A percentile compares a stretch with the other conserved stretches of the same genome.
These are phyloP conservation scores for Suillus lakei DNA, from an alignment of 768 basidiomycete genomes.

Conservation along the genomic window DNA sequence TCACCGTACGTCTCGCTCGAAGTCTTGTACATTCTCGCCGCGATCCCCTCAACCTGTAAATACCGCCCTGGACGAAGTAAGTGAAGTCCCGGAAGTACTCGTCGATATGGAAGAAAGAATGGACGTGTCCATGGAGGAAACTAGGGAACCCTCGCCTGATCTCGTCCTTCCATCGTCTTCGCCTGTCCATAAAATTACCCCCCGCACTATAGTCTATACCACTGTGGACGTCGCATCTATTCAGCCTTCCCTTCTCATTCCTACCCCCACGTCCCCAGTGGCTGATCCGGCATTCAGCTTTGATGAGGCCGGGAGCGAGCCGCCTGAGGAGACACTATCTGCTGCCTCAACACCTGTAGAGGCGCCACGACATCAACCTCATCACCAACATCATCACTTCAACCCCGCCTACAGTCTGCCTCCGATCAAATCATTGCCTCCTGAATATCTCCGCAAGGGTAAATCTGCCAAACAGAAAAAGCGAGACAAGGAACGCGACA, in stretches of 20 bases:
- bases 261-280: slow-evolving; percentile 41
- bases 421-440: slow-evolving; percentile 55
- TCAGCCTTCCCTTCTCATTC: slow-evolving; percentile 38
- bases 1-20: slow-evolving; percentile 20
- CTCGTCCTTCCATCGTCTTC: slow-evolving; percentile 30
- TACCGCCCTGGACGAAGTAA: neutral
- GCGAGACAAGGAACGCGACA: slow-evolving; percentile 52
- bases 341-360: slow-evolving; percentile 16
- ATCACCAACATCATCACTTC: slow-evolving; percentile 34
- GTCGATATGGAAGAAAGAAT: slow-evolving; percentile 19
- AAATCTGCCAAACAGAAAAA: slow-evolving; percentile 55
- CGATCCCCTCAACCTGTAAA: slow-evolving; percentile 14
- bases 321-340: slow-evolving; percentile 21
- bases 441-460: slow-evolving; percentile 56
- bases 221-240: slow-evolving; percentile 33
- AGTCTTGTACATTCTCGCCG: slow-evolving; percentile 15
- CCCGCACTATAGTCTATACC: slow-evolving; percentile 25
- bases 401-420: slow-evolving; percentile 59
- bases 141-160: slow-evolving; percentile 28
- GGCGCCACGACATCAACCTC: slow-evolving; percentile 29
- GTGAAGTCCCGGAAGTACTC: slow-evolving; percentile 9
- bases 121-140: slow-evolving; percentile 23
- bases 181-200: slow-evolving; percentile 13
- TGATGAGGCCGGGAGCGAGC: slow-evolving; percentile 33
- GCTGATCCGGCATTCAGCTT: slow-evolving; percentile 38